These are phyloP conservation scores for Pterulicium gracile DNA, from an alignment of 1,284 basidiomycete genomes.

Conservation along the genomic window DNA sequence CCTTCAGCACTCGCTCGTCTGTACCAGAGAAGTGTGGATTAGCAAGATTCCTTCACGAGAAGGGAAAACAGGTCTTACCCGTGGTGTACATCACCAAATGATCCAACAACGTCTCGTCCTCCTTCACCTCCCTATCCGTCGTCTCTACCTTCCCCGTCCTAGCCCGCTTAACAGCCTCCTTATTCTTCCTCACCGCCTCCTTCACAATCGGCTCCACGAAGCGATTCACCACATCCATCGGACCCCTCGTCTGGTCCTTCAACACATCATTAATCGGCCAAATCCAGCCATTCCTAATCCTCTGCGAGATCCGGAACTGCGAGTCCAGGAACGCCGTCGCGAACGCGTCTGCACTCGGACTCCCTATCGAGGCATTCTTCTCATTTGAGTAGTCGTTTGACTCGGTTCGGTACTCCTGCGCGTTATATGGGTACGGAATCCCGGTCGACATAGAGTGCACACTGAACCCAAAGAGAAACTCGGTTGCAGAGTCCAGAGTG, in stretches of 20 bases:
- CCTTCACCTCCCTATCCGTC: neutral
- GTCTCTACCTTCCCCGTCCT: constrained; percentile 7
- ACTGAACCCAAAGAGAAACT: constrained; percentile 27
- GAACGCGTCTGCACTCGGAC: constrained; percentile 19
- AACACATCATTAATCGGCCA: constrained; percentile 25
- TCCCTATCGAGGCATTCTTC: neutral
- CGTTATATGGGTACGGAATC: constrained; percentile 17
- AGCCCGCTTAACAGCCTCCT: constrained; percentile 10
- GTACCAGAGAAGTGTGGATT: neutral
- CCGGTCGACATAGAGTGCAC: constrained; percentile 14
- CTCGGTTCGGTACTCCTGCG: too few relatives aligned
- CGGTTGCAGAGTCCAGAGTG: constrained; percentile 31
- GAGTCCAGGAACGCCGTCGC: constrained; percentile 18
- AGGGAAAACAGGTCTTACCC: constrained; percentile 3
- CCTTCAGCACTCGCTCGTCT: constrained; percentile 15
- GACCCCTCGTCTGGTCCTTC: constrained; percentile 18
- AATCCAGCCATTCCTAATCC: constrained; percentile 13
- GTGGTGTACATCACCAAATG: constrained; percentile 2
- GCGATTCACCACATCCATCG: constrained; percentile 21
- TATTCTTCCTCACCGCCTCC: constrained; percentile 19
- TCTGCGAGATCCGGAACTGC: constrained; percentile 14
- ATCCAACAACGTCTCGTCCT: constrained; percentile 1
- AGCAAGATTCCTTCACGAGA: neutral
- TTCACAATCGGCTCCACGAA: constrained; percentile 25
- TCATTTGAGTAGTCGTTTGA: too few relatives aligned